Evolutionary conservation across 1,139 yeast genomes (phyloP), one percentile per base, ranked within the genome.

Genomic region (Hanseniaspora uvarum): DNA sequence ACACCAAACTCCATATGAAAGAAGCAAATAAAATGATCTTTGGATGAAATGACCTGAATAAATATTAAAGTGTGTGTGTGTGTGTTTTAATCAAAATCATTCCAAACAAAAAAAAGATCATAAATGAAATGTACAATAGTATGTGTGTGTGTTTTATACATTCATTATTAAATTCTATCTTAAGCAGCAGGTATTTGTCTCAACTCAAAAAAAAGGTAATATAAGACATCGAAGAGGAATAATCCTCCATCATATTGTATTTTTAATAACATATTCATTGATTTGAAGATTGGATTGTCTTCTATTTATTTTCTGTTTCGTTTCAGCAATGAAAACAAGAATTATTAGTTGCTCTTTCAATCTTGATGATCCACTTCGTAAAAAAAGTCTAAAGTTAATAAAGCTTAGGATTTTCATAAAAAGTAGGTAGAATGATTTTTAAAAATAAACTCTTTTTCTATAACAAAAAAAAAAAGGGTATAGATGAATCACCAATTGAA

Each of bases 371-470:
- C 43, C 43, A 39, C 43, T 39, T 38, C n/a, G 12, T 14, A 23
- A n/a, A 34, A 12, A 34, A 16, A 34, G 37, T 34, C 10, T 34
- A 34, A 34, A n/a, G 37, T 34, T 34, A 34, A 34, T 38, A 21
- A 39, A 39, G 43, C 43, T 39, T 39, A 39, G 43, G n/a, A 39
- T 16, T 39, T n/a, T 23, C 30, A n/a, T 39, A 39, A 39, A 23
- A 30, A 23, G 43, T 39, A 39, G 43, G 43, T 39, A 39, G 43
- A 39, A 21, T 38, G 16, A 21, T 38, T 14, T 39, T 39, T n/a
- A n/a, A n/a, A 34, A 34, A 16, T 34, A 34, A 34, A 34, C 43
- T 39, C 24, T 24, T 23, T 23, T n/a, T 11, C 14, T 23, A 23
- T 23, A 14, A 38, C 19, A 23, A 14, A 24, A 23, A 24, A 39